phyloP scores from a whole-genome alignment of 2,329 filamentous ascomycete species.

The Aspergillus transmontanensis region DNA sequence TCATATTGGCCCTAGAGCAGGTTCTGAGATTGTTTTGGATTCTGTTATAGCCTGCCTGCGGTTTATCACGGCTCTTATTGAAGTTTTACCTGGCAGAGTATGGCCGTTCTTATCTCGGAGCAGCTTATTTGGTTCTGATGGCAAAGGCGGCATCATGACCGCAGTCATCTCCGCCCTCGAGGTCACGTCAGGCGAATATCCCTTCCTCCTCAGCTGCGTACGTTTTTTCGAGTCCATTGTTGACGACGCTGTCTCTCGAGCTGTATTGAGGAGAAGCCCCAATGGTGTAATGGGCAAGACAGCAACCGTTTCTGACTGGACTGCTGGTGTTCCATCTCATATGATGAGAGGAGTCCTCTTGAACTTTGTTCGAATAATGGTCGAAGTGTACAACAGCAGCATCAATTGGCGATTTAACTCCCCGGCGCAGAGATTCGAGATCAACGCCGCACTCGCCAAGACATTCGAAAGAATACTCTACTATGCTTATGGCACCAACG shows the following conservation, averaged over 20 bases:
- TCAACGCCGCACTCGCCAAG: slow-evolving; percentile 68
- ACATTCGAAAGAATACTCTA: slow-evolving; percentile 72
- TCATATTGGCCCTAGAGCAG: slow-evolving; percentile 58
- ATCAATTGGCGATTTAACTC: slow-evolving; percentile 80
- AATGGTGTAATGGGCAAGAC: slow-evolving; percentile 34
- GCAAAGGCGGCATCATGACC: slow-evolving; percentile 74
- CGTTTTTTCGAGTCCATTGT: slow-evolving; percentile 74
- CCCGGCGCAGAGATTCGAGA: slow-evolving; percentile 66
- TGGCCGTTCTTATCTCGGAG: slow-evolving; percentile 89
- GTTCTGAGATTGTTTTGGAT: slow-evolving; percentile 64
- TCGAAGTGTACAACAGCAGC: slow-evolving; percentile 84
- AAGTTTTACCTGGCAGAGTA: slow-evolving; percentile 75
- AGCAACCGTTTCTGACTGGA: slow-evolving; percentile 48
- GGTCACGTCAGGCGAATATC: slow-evolving; percentile 72
- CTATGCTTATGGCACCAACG: slow-evolving; percentile 75
- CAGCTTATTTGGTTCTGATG: slow-evolving; percentile 74
- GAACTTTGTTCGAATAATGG: slow-evolving; percentile 71
- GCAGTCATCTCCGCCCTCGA: slow-evolving; percentile 82
- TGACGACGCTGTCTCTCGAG: slow-evolving; percentile 68
- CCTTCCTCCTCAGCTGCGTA: slow-evolving; percentile 74
- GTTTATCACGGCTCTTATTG: slow-evolving; percentile 74
- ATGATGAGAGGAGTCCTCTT: slow-evolving; percentile 71
- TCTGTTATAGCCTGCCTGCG: slow-evolving; percentile 75
- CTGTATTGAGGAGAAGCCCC: slow-evolving; percentile 46
- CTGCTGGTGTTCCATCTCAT: slow-evolving; percentile 76